Conservation (phyloP, 352 stramenopile species). For the Pythium insidiosum region DNA sequence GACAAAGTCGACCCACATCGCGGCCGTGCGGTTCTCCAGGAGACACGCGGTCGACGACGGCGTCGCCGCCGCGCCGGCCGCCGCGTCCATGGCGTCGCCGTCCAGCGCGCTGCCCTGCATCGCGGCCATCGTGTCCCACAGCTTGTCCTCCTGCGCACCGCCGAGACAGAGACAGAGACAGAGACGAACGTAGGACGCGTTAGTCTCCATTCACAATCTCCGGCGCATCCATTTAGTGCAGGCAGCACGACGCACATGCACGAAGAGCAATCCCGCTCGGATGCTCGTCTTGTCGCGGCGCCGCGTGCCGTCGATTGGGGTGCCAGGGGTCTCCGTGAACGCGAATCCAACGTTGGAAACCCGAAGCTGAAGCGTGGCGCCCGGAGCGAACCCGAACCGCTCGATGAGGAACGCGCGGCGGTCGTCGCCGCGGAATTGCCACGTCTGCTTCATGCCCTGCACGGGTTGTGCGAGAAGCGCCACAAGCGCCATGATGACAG, state of each 20-base stretch:
- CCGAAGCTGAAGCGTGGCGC: slow-evolving; percentile 62
- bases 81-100: no score
- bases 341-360: slow-evolving; percentile 41
- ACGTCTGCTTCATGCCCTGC: slow-evolving; percentile 67
- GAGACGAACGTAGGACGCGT: background rate
- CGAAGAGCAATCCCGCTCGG: slow-evolving; percentile 43
- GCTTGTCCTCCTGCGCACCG: slow-evolving; percentile 26
- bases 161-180: background rate
- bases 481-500: background rate
- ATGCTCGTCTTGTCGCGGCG: slow-evolving; percentile 10
- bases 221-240: background rate
- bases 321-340: no score
- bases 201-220: background rate
- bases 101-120: slow-evolving; percentile 31
- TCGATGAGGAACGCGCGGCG: slow-evolving; percentile 83
- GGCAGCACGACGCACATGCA: slow-evolving; percentile 61
- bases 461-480: slow-evolving; percentile 5
- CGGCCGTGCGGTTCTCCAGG: slow-evolving; percentile 36
- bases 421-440: slow-evolving; percentile 59
- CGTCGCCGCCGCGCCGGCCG: slow-evolving; percentile 10
- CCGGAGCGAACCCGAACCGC: slow-evolving; percentile 79
- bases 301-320: no score
- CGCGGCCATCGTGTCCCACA: slow-evolving; percentile 48
- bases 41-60: slow-evolving; percentile 24
- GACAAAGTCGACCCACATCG: slow-evolving; percentile 52